These are phyloP conservation scores for Annulohypoxylon stygium DNA, from an alignment of 495 filamentous ascomycete genomes.

Conservation along the genomic window DNA sequence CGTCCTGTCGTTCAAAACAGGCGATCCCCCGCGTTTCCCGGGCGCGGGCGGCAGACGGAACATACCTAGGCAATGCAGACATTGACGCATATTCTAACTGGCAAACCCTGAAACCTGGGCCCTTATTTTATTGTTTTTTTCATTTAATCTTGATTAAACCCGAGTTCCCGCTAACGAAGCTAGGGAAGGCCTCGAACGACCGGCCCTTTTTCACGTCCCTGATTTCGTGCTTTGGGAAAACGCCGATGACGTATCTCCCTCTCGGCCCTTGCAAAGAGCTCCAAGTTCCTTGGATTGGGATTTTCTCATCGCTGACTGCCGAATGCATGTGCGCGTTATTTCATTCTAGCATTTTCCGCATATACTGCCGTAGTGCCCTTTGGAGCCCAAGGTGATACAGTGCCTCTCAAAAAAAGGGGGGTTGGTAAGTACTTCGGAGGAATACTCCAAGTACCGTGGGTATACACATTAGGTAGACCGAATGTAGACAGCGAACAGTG, in stretches of 20 bases:
- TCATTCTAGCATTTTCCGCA: conserved; percentile 16
- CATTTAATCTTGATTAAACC: conserved; percentile 15
- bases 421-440: neutral
- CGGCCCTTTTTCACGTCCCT: conserved; percentile 9
- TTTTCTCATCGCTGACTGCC: neutral
- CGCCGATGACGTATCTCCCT: conserved; percentile 32
- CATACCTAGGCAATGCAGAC: conserved; percentile 31
- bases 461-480: conserved; percentile 5
- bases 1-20: conserved; percentile 27
- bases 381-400: conserved; percentile 46
- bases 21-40: conserved; percentile 40
- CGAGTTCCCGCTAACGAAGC: conserved; percentile 17
- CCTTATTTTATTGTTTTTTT: conserved; percentile 16
- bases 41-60: conserved; percentile 26
- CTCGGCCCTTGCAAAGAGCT: conserved; percentile 10
- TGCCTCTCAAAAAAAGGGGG: conserved; percentile 21
- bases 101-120: too few species aligned
- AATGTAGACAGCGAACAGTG: neutral
- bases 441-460: conserved; percentile 18
- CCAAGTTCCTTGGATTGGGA: neutral
- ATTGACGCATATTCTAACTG: neutral
- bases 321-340: conserved; percentile 7
- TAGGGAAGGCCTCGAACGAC: conserved; percentile 10
- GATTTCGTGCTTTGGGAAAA: conserved; percentile 19
- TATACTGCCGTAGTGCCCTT: conserved; percentile 7